phyloP scores from a whole-genome alignment of 192 early-diverging fungal species.

The Ambispora gerdemannii region DNA sequence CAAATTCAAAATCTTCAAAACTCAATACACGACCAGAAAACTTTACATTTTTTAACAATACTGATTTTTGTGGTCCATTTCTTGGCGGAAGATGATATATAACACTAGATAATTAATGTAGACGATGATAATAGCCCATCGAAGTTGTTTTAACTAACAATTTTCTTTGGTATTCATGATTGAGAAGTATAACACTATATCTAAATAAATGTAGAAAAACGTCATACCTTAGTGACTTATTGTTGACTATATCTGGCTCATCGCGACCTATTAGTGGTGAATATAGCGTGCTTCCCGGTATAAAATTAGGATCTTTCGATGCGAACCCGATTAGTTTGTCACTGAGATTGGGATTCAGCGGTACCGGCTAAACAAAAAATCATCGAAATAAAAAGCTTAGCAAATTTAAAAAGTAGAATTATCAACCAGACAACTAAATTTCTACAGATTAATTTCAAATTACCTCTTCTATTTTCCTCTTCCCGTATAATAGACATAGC shows the following conservation, averaged over 20 bases:
- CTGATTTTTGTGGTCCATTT: slow-evolving; percentile 20
- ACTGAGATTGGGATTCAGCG: slow-evolving; percentile 47
- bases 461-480: slow-evolving; percentile 39
- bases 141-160: too few relatives aligned
- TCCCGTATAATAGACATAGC: slow-evolving; percentile 51
- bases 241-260: slow-evolving; percentile 53
- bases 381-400: neutral
- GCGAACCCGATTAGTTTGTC: slow-evolving; percentile 56
- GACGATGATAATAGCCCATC: too few relatives aligned
- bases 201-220: neutral
- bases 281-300: slow-evolving; percentile 52
- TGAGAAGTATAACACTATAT: neutral
- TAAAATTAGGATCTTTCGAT: slow-evolving; percentile 51
- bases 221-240: slow-evolving; percentile 49
- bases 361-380: slow-evolving; percentile 37
- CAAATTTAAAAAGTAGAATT: neutral
- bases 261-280: slow-evolving; percentile 48
- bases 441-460: neutral
- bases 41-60: slow-evolving; percentile 34
- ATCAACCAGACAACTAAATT: neutral
- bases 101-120: slow-evolving; percentile 26
- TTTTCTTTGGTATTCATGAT: too few relatives aligned
- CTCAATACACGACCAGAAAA: slow-evolving; percentile 20
- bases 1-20: slow-evolving; percentile 33
- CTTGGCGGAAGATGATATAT: slow-evolving; percentile 32